phyloP scores from a whole-genome alignment of 352 stramenopile genomes.

The Phytophthora constricta region DNA sequence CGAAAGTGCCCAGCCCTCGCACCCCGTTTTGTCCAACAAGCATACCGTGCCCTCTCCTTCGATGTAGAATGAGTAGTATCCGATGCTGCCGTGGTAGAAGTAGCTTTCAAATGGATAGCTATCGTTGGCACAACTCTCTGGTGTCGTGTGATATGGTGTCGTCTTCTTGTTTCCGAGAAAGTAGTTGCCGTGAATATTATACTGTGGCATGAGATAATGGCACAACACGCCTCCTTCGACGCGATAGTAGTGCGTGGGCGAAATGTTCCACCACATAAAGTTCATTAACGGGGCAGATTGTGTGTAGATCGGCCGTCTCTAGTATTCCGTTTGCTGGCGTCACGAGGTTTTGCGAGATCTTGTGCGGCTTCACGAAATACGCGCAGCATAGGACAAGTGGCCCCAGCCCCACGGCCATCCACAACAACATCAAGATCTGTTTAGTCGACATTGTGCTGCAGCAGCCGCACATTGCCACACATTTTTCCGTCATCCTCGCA shows the following conservation, averaged over 20 bases:
- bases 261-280: slow-evolving; percentile 17
- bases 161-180: neutral
- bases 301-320: neutral
- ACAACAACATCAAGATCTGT: slow-evolving; percentile 1
- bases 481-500: too few species aligned
- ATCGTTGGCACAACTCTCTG: slow-evolving; percentile 1
- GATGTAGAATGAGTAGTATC: slow-evolving; percentile 23
- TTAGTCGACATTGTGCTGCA: neutral
- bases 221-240: slow-evolving; percentile 3
- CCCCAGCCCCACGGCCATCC: slow-evolving; percentile 2
- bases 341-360: slow-evolving; percentile 19
- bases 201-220: slow-evolving; percentile 22
- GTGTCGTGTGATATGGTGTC: neutral
- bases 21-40: slow-evolving; percentile 4
- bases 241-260: slow-evolving; percentile 9
- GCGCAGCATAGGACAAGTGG: slow-evolving; percentile 12
- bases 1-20: slow-evolving; percentile 7
- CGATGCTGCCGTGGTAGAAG: slow-evolving; percentile 18
- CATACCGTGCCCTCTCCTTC: slow-evolving; percentile 10
- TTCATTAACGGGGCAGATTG: slow-evolving; percentile 1
- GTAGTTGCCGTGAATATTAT: slow-evolving; percentile 16
- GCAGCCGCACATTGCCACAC: too few species aligned
- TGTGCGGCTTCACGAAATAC: slow-evolving; percentile 22
- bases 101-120: slow-evolving; percentile 18
- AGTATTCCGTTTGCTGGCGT: neutral